Evolutionary conservation across 2,329 filamentous ascomycete genomes (phyloP).

Genomic region (Pseudohalonectria lignicola): DNA sequence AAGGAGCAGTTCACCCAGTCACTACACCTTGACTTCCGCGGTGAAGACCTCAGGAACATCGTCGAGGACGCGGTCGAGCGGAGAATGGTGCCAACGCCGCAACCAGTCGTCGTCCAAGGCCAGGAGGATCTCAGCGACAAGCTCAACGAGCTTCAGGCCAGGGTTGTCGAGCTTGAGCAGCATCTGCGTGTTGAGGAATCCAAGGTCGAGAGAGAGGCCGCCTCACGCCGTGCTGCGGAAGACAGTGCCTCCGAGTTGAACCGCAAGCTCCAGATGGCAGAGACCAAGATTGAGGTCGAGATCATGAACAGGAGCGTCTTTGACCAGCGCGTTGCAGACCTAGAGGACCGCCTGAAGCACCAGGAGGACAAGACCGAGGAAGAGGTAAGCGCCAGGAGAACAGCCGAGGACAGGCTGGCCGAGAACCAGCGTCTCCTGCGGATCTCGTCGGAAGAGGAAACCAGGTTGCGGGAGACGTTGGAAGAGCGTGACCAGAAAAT

Average conservation of each 20-base stretch:
- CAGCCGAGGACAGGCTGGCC: conserved; percentile 60
- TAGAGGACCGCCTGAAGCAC: conserved; percentile 56
- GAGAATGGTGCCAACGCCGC: conserved; percentile 40
- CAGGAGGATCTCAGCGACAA: conserved; percentile 38
- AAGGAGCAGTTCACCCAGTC: conserved; percentile 40
- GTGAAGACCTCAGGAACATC: conserved; percentile 47
- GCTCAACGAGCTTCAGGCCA: conserved; percentile 47
- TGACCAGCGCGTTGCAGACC: conserved; percentile 52
- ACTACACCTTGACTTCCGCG: conserved; percentile 30
- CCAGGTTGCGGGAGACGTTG: conserved; percentile 52
- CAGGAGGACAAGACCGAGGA: conserved; percentile 54
- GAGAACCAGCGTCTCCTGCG: conserved; percentile 62
- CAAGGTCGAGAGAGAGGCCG: conserved; percentile 36
- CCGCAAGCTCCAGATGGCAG: conserved; percentile 43
- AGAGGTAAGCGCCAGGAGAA: conserved; percentile 51
- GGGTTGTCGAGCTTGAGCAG: conserved; percentile 49
- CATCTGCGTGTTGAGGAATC: conserved; percentile 35
- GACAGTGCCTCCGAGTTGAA: conserved; percentile 41
- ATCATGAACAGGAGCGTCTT: conserved; percentile 49
- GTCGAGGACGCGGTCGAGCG: conserved; percentile 52
- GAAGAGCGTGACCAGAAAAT: conserved; percentile 62
- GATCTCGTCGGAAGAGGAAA: conserved; percentile 62
- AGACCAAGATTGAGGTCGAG: conserved; percentile 48
- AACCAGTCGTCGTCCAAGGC: conserved; percentile 31
- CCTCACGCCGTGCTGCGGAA: conserved; percentile 38